Base-by-base conservation (phyloP, 768 basidiomycete species). In the Suillus variegatus region DNA sequence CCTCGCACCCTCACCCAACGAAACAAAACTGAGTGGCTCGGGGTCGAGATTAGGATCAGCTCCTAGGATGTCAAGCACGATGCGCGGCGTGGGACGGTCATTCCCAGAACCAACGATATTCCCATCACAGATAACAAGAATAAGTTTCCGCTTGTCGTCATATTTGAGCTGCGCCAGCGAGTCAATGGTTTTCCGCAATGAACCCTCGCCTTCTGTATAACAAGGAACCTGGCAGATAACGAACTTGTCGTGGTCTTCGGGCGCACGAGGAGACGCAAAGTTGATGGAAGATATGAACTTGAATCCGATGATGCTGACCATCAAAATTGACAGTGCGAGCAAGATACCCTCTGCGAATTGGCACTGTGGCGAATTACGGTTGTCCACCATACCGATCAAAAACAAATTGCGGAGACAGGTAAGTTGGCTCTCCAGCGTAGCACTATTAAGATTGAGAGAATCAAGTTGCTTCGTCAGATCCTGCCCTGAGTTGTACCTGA, bases 41-140 rank as follows among this genome's bases (percentile, higher is more conserved):
- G 95, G 95, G 71, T 99, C 95, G 52, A 93, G 80, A 70, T 94
- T 94, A 0, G 96, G 90, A 74, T 97, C 95, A 2, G 90, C 93
- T 61, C 97, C 97, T 22, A 99, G 88, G 71, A 99, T 96, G 75
- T 99, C 97, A 58, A 99, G 84, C 18, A 97, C 97, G 67, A 99
- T 97, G 60, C 94, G 89, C 1, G 97, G 97, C 0, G 97, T 99
- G 6, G 96, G 93, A 28, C 94, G 86, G 78, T 99, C 95, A 77
- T 99, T 99, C 6, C 97, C 96, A 3, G 92, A 92, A 71, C 97
- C 97, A 66, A 98, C 93, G 68, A 99, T 97, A 86, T 95, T 99
- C 70, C 97, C 97, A 76, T 99, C 97, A 73, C 97, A 99, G 71
- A 98, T 90, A 80, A 98, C 82, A 67, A 97, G 85, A 36, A 99